phyloP scores from a whole-genome alignment of 1,284 basidiomycete genomes.

The Phylloporus sp. region DNA sequence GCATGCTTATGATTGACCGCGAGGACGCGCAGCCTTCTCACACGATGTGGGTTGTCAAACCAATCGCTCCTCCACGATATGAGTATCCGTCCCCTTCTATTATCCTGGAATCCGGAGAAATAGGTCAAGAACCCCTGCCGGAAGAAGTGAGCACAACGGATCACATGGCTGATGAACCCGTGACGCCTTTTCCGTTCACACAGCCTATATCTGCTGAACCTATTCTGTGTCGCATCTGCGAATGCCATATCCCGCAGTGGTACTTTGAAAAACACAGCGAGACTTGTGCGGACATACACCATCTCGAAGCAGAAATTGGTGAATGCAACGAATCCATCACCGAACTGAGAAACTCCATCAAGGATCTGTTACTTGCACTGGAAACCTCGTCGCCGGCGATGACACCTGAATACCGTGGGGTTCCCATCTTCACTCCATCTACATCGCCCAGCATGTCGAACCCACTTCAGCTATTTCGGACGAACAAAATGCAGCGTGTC shows the following conservation, averaged over 20 bases:
- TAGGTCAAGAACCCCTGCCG: conserved; percentile 50
- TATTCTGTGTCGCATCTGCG: conserved; percentile 98
- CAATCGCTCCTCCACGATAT: conserved; percentile 71
- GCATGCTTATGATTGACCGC: conserved; percentile 97
- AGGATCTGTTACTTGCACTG: conserved; percentile 70
- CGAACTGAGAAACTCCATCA: conserved; percentile 85
- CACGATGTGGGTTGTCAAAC: conserved; percentile 99
- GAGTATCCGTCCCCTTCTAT: conserved; percentile 63
- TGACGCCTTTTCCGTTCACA: conserved; percentile 72
- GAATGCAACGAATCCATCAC: conserved; percentile 93
- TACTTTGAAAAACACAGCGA: conserved; percentile 99
- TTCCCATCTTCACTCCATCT: conserved; percentile 77
- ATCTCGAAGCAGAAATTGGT: conserved; percentile 93
- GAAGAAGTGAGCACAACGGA: conserved; percentile 31
- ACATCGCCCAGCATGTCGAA: conserved; percentile 69
- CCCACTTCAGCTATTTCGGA: conserved; percentile 73
- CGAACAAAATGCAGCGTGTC: conserved; percentile 75
- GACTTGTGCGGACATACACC: conserved; percentile 96
- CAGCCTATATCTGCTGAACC: conserved; percentile 81
- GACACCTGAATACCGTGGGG: conserved; percentile 85
- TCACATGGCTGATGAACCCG: conserved; percentile 46
- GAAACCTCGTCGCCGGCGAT: conserved; percentile 63
- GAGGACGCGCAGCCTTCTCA: conserved; percentile 88
- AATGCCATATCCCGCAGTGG: conserved; percentile 96
- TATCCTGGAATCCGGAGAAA: conserved; percentile 58